phyloP scores from a whole-genome alignment of 2,329 filamentous ascomycete species.

The Colletotrichum lindemuthianum region DNA sequence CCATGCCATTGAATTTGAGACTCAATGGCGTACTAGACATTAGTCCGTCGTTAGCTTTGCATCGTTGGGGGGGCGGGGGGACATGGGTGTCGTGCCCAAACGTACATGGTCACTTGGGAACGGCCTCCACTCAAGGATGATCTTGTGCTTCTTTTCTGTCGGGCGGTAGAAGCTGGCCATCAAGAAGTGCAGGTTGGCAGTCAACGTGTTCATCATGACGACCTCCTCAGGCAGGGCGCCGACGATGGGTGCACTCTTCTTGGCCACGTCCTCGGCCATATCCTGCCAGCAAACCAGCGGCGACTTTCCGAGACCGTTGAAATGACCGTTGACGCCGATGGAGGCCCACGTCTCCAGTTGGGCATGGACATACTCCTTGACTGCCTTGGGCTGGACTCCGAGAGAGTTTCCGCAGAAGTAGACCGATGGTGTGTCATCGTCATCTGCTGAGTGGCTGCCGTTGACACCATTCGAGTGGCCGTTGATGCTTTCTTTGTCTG shows the following conservation, averaged over 20 bases:
- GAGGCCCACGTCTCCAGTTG: conserved; percentile 87
- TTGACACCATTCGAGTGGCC: conserved; percentile 38
- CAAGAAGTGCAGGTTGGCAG: conserved; percentile 81
- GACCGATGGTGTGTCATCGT: conserved; percentile 60
- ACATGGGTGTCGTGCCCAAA: conserved; percentile 6
- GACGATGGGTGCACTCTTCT: conserved; percentile 76
- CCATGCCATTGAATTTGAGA: conserved; percentile 81
- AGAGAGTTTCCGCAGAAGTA: conserved; percentile 86
- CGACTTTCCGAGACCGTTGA: conserved; percentile 73
- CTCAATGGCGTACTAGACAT: conserved; percentile 77
- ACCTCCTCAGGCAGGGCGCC: conserved; percentile 79
- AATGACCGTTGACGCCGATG: conserved; percentile 87
- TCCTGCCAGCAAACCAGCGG: conserved; percentile 79
- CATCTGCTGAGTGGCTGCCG: conserved; percentile 39
- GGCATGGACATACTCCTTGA: conserved; percentile 71
- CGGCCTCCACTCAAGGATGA: conserved; percentile 89
- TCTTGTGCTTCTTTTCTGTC: conserved; percentile 72
- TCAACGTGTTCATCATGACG: conserved; percentile 89
- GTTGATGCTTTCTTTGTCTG: conserved; percentile 38
- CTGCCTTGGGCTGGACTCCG: conserved; percentile 76
- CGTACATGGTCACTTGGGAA: conserved; percentile 85
- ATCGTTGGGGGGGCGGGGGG: no score
- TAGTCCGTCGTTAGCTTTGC: neutral
- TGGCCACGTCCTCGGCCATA: conserved; percentile 78
- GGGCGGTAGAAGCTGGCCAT: conserved; percentile 88